Conservation (phyloP, 306 rosid genomes). For the Prunus padus region DNA sequence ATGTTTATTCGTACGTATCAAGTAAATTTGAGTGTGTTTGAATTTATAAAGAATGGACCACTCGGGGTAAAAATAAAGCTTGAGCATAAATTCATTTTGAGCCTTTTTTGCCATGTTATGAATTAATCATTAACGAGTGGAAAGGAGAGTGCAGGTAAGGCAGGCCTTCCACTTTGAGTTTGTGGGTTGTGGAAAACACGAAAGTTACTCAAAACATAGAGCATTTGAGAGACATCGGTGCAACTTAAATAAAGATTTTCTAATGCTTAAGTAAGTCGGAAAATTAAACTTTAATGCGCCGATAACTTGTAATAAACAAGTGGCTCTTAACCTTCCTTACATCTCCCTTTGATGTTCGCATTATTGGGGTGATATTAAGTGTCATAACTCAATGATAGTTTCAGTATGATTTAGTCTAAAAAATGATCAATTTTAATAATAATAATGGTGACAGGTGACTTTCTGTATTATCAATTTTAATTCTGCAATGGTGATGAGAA, state of each 20-base stretch:
- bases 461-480: no score
- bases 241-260: neutral
- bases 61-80: no score
- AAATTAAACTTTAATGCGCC: neutral
- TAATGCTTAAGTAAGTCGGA: neutral
- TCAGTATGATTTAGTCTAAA: no score
- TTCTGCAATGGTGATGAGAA: no score
- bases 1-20: no score
- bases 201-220: neutral
- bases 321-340: neutral
- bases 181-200: neutral
- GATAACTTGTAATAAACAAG: neutral
- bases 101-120: neutral
- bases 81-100: neutral
- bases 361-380: no score
- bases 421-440: no score
- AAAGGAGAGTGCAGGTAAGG: neutral
- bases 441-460: no score
- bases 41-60: no score
- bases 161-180: neutral
- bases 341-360: neutral
- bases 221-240: neutral
- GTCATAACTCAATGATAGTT: no score
- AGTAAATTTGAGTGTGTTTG: no score
- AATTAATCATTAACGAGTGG: neutral